Evolutionary conservation across 2,329 filamentous ascomycete species (phyloP), one percentile per base, ranked within the genome.

Genomic region (Beauveria sp.): DNA sequence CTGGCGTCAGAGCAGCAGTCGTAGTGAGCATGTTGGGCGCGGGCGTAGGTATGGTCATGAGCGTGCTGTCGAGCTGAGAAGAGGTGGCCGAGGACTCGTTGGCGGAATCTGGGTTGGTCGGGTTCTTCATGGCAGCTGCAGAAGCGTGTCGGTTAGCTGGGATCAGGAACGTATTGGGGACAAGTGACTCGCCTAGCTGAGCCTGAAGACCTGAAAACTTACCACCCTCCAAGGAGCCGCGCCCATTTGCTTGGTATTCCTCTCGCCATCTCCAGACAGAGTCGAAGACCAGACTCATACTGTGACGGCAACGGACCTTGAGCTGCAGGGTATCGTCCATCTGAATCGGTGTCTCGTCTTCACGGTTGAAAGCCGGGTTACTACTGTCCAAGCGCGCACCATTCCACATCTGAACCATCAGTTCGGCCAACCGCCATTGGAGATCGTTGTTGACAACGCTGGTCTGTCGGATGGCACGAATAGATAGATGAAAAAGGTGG

Each of bases 351-450:
- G 75, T 71, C 47, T 77, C 72, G 63, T 84, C 82, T 58, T 80
- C 77, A 62, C 79, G 76, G 50, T 78, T 76, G 62, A 79, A 79
- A 43, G 76, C 68, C 26, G 79, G 77, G 67, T 75, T 74, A 65
- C 75, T 75, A 65, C 72, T 74, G 41, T 84, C 81, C 10, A 83
- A 73, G 12, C 82, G 78, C n/a, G 82, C 81, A 2, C 84, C 87
- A 67, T 91, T 90, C 89, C 89, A 94, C 72, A 94, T 88, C 74
- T 93, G 90, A 6, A 90, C 89, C 79, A 93, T 88, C n/a, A 94
- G 82, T 75, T 93, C 90, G 2, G 89, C 89, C 63, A 93, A 79
- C 37, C 90, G 84, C 79, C 89, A 90, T 59, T 90, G 86, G 12
- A 94, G 80, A 69, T 94, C 90, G 68, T 93, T 93, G 63, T 87